A percentile compares a stretch with the other conserved stretches of the same genome.
Evolutionary conservation across 116 monocot species (phyloP).

Genomic region (Posidonia oceanica): DNA sequence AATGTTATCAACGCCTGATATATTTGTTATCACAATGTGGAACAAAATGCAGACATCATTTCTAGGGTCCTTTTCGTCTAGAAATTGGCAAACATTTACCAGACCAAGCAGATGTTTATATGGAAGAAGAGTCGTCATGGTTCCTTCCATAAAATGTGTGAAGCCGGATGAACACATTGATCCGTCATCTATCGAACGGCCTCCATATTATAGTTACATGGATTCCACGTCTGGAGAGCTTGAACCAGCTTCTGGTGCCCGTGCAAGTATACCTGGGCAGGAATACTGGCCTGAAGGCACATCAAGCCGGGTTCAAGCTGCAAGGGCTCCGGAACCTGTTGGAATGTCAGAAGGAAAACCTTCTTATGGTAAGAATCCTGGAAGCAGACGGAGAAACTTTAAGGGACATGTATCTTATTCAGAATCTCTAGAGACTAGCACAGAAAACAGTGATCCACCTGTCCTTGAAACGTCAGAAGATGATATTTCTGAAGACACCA

Average conservation of each 20-base stretch:
- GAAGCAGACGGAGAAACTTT: constrained; percentile 65
- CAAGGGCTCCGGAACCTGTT: constrained; percentile 70
- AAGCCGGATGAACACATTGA: constrained; percentile 53
- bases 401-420: constrained; percentile 35
- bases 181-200: constrained; percentile 64
- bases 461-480: constrained; percentile 24
- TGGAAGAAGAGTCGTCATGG: background rate
- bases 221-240: constrained; percentile 92
- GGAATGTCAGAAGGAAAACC: constrained; percentile 63
- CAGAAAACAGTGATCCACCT: background rate
- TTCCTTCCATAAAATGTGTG: constrained; percentile 28
- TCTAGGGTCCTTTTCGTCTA: constrained; percentile 11
- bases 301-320: constrained; percentile 49
- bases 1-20: background rate
- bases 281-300: constrained; percentile 99
- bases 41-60: constrained; percentile 20
- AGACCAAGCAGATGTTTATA: constrained; percentile 5
- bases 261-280: constrained; percentile 72
- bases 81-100: constrained; percentile 9
- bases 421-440: constrained; percentile 22
- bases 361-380: constrained; percentile 79
- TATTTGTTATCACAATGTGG: background rate
- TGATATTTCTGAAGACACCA: constrained; percentile 31
- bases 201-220: constrained; percentile 64
- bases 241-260: constrained; percentile 88